Evolutionary conservation across 768 basidiomycete genomes (phyloP).

Genomic region (Lepiota subincarnata): DNA sequence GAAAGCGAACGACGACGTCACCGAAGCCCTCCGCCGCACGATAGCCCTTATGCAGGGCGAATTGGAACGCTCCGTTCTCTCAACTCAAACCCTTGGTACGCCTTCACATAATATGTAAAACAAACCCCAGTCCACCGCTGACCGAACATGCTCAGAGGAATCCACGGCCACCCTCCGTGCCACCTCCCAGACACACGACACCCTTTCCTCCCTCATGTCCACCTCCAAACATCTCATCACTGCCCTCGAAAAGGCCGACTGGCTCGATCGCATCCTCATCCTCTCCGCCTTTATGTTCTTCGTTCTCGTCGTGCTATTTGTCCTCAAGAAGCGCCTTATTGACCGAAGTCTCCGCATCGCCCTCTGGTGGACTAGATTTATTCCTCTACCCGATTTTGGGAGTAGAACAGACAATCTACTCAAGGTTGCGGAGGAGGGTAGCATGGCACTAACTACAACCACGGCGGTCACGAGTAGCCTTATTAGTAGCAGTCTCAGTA

Average conservation of each 20-base stretch:
- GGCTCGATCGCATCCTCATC: slow-evolving; percentile 87
- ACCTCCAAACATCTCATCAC: slow-evolving; percentile 85
- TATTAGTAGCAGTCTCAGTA: not conserved
- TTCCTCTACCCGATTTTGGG: slow-evolving; percentile 44
- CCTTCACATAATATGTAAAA: not conserved
- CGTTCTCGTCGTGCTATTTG: slow-evolving; percentile 75
- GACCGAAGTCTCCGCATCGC: slow-evolving; percentile 76
- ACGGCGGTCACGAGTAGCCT: not conserved
- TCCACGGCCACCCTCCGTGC: slow-evolving; percentile 76
- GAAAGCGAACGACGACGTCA: slow-evolving; percentile 86
- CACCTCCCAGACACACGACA: slow-evolving; percentile 74
- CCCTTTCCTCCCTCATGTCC: slow-evolving; percentile 62
- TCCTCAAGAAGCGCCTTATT: slow-evolving; percentile 83
- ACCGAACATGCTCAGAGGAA: not conserved
- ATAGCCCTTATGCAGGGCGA: slow-evolving; percentile 86
- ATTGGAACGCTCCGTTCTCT: slow-evolving; percentile 83
- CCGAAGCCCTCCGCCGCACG: slow-evolving; percentile 82
- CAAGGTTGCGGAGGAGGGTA: slow-evolving; percentile 31
- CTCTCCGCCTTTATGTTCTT: slow-evolving; percentile 80
- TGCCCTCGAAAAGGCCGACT: slow-evolving; percentile 85
- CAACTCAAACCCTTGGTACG: slow-evolving; percentile 79
- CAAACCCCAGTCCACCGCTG: not conserved
- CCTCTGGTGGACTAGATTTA: slow-evolving; percentile 83
- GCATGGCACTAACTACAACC: not conserved
- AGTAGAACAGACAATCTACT: slow-evolving; percentile 29